Evolutionary conservation across 2,329 filamentous ascomycete genomes (phyloP), one percentile per base, ranked within the genome.

Genomic region (Curvularia sp.): DNA sequence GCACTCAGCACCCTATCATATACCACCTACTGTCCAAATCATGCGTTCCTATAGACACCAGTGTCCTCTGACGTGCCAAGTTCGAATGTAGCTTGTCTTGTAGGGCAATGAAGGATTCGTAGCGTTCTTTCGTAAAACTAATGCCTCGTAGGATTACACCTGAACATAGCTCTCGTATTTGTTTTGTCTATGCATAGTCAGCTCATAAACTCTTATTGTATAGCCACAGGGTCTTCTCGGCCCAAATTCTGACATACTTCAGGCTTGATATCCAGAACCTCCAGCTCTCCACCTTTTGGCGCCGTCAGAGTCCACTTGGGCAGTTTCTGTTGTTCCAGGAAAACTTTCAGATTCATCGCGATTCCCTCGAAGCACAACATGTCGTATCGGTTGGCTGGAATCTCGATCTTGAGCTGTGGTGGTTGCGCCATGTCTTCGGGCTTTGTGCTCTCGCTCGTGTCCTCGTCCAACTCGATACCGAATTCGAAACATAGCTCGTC

Each of bases 81-180:
- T 99, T 99, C 77, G 94, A 90, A 81, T 99, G 95, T 47, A 99
- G 86, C 82, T 99, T 99, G 81, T 99, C 96, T 81, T 99, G 95
- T 47, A 99, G 85, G 55, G 89, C 87, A 76, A 99, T 99, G 90
- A 99, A 99, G 73, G 93, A 97, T 69, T 96, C 92, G 78, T 99
- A 99, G 66, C 90, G 86, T 67, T 89, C 91, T 81, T 95, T 85
- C 69, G 91, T 93, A 83, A 99, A 98, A 73, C 89, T 92, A 82
- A 99, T 86, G 76, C 93, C 91, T 67, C 95, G 89, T 63, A 99
- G 82, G 65, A 99, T 91, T 47, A 94, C 93, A 61, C 90, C 93
- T 15, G 94, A 92, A 64, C 97, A 90, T 66, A 95, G 91, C 39
- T 93, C 94, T 49, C 95, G 87, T 68, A 99, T 88, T 78, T 88